Conservation (phyloP, 495 filamentous ascomycete genomes). For the Paragyromitra xinjiangensis region DNA sequence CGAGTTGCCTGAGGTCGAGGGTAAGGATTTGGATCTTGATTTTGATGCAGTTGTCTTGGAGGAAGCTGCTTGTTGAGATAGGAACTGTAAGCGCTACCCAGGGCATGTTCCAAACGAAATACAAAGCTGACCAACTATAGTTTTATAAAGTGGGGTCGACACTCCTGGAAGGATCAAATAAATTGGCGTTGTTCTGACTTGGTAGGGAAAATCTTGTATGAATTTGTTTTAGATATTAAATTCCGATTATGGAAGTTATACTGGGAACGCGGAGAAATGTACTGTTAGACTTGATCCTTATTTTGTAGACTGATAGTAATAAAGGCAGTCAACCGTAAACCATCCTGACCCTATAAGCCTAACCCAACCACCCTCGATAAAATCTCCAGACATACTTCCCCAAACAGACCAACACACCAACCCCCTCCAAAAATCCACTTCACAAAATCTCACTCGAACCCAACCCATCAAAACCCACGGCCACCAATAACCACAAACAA, state of each 20-base stretch:
- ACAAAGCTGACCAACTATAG: not conserved
- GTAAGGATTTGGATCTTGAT: not conserved
- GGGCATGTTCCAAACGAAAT: not conserved
- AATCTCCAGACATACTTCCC: not conserved
- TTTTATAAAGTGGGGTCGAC: not conserved
- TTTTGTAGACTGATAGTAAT: not conserved
- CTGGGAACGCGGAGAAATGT: too few species aligned
- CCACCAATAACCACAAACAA: not conserved
- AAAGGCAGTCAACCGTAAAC: not conserved
- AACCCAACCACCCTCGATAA: not conserved
- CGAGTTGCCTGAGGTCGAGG: not conserved
- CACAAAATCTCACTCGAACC: not conserved
- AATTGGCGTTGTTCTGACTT: not conserved
- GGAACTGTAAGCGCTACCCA: not conserved
- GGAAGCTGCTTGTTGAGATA: not conserved
- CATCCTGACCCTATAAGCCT: not conserved
- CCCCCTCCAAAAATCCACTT: not conserved
- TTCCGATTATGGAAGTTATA: too few species aligned
- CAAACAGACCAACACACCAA: not conserved
- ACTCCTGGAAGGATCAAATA: not conserved
- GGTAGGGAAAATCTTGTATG: not conserved
- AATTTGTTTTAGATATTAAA: not conserved
- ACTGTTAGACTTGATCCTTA: not conserved
- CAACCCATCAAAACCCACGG: not conserved
- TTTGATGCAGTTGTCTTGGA: not conserved